Evolutionary conservation across 2,329 filamentous ascomycete species (phyloP).

Genomic region (Rutstroemia sp.): DNA sequence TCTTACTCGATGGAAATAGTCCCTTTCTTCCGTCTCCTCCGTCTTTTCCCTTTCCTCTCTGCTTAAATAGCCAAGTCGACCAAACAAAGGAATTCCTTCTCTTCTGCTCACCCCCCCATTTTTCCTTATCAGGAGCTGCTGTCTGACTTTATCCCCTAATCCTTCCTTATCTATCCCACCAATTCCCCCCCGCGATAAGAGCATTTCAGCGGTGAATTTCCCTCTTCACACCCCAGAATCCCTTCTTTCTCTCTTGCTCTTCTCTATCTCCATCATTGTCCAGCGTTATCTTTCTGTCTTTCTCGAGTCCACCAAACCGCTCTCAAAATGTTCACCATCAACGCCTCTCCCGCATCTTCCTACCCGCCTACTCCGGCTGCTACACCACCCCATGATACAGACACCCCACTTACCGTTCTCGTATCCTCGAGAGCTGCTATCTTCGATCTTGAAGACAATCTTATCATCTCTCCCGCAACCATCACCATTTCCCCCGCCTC

Average conservation of each 20-base stretch:
- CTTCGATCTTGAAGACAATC: constrained; percentile 55
- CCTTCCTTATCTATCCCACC: background rate
- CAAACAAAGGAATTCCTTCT: background rate
- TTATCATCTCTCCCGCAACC: constrained; percentile 70
- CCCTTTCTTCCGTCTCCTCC: background rate
- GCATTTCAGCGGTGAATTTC: background rate
- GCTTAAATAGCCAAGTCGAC: background rate
- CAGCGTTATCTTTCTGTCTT: background rate
- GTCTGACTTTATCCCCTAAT: background rate
- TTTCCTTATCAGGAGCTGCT: constrained; percentile 4
- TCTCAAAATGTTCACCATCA: constrained; percentile 17
- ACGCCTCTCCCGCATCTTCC: constrained; percentile 16
- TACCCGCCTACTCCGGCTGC: constrained; percentile 20
- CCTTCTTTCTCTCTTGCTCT: background rate
- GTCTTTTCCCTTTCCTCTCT: background rate
- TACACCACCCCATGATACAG: constrained; percentile 24
- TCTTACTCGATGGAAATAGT: background rate
- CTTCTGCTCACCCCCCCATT: background rate
- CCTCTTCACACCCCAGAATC: background rate
- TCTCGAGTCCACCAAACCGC: background rate
- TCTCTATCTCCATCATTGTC: no score
- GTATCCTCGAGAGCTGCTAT: constrained; percentile 80
- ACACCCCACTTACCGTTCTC: constrained; percentile 59
- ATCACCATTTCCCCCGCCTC: constrained; percentile 69
- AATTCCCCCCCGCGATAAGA: constrained; percentile 7